Conservation (phyloP, 2,329 filamentous ascomycete species). For the Cordyceps javanica region DNA sequence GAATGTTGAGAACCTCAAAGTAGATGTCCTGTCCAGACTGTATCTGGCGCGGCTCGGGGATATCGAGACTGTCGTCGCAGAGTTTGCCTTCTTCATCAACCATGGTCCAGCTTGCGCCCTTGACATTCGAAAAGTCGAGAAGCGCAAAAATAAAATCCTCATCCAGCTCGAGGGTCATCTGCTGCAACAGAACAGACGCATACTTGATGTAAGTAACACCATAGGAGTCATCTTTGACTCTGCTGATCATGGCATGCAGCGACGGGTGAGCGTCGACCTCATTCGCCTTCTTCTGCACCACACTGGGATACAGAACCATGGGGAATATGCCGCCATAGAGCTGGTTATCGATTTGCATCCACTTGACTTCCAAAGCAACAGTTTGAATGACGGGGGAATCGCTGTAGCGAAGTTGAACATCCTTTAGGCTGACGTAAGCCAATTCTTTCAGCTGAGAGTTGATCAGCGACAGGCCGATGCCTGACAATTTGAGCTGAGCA, state of each 20-base stretch:
- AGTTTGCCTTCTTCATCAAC: constrained; percentile 72
- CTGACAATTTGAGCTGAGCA: constrained; percentile 80
- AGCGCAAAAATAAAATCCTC: constrained; percentile 98
- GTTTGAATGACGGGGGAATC: constrained; percentile 95
- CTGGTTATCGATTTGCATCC: constrained; percentile 99
- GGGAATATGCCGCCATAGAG: constrained; percentile 98
- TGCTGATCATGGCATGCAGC: constrained; percentile 82
- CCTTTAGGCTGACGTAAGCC: constrained; percentile 87
- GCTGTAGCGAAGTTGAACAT: constrained; percentile 83
- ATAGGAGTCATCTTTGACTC: constrained; percentile 97
- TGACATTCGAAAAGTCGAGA: constrained; percentile 89
- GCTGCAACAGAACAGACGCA: constrained; percentile 84
- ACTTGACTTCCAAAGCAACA: constrained; percentile 84
- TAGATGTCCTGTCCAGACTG: constrained; percentile 91
- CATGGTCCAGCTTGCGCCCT: constrained; percentile 71
- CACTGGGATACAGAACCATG: constrained; percentile 92
- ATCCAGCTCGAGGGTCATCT: constrained; percentile 97
- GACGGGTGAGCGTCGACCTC: constrained; percentile 96
- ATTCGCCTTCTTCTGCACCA: constrained; percentile 93
- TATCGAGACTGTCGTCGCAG: constrained; percentile 83
- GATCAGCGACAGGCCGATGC: constrained; percentile 87
- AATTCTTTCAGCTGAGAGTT: constrained; percentile 89
- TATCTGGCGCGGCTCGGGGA: constrained; percentile 83
- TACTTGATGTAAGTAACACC: constrained; percentile 99
- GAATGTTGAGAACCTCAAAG: constrained; percentile 93